A percentile compares a stretch with the other conserved stretches of the same genome.
phyloP scores from a whole-genome alignment of 139 green algal species.

The Klebsormidium nitens region DNA sequence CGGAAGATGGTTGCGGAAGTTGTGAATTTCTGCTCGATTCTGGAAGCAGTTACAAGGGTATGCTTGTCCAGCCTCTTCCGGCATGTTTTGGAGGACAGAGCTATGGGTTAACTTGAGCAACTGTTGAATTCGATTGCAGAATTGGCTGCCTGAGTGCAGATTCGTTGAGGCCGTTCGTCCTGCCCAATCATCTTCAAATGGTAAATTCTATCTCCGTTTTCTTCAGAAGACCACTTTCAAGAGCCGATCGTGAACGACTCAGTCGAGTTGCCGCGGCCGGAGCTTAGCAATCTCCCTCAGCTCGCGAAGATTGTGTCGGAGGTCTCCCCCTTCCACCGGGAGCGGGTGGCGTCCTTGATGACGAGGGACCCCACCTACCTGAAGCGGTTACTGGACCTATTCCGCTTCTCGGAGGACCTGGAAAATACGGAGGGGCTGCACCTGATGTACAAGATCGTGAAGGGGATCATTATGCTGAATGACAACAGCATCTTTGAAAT shows the following conservation, averaged over 20 bases:
- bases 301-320: constrained; percentile 65
- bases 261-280: constrained; percentile 66
- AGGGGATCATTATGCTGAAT: constrained; percentile 62
- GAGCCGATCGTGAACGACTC: constrained; percentile 1
- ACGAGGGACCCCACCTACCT: constrained; percentile 27
- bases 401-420: constrained; percentile 87
- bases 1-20: too few species aligned
- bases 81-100: too few species aligned
- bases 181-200: too few species aligned
- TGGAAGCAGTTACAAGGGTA: too few species aligned
- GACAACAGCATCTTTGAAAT: constrained; percentile 82
- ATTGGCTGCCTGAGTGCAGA: not conserved
- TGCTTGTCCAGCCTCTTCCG: too few species aligned
- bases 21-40: too few species aligned
- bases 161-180: too few species aligned
- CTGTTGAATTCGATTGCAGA: too few species aligned
- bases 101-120: too few species aligned
- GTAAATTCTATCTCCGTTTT: too few species aligned
- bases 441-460: constrained; percentile 61
- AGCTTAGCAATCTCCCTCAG: constrained; percentile 67
- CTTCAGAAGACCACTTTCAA: constrained; percentile 35
- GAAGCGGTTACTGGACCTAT: constrained; percentile 73
- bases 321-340: constrained; percentile 62
- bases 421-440: constrained; percentile 74
- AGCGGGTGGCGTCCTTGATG: constrained; percentile 64